phyloP scores from a whole-genome alignment of 2,329 filamentous ascomycete species.

The Diaporthe sp. region DNA sequence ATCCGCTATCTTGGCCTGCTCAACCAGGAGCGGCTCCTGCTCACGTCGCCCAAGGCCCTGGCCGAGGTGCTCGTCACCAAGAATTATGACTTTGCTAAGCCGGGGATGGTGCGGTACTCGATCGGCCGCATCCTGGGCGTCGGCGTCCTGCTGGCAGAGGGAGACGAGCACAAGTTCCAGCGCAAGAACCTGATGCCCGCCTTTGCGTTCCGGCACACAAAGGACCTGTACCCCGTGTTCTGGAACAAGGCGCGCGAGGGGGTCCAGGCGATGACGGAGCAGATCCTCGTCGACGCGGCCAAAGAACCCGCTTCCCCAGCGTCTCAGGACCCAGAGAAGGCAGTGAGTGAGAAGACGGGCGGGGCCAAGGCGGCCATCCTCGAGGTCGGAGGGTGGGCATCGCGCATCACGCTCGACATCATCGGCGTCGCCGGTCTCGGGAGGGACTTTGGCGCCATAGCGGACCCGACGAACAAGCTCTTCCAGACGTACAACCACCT shows the following conservation, averaged over 20 bases:
- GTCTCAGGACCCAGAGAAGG: conserved; percentile 27
- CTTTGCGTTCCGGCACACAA: conserved; percentile 88
- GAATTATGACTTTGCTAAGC: conserved; percentile 79
- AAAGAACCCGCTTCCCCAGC: conserved; percentile 47
- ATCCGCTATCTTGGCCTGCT: conserved; percentile 75
- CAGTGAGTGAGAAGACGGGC: conserved; percentile 40
- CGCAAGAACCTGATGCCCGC: conserved; percentile 84
- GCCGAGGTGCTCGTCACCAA: conserved; percentile 77
- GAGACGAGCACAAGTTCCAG: conserved; percentile 89
- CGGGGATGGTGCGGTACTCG: conserved; percentile 62
- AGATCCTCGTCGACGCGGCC: conserved; percentile 57
- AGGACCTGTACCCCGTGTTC: conserved; percentile 86
- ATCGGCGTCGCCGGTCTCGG: conserved; percentile 81
- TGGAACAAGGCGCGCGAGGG: conserved; percentile 82
- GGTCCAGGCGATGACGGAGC: conserved; percentile 69
- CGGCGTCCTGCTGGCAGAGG: conserved; percentile 84
- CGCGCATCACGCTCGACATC: conserved; percentile 79
- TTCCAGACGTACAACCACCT: conserved; percentile 68
- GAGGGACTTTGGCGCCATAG: conserved; percentile 76
- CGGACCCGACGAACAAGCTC: conserved; percentile 70
- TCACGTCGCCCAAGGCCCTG: conserved; percentile 74
- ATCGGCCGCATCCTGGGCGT: conserved; percentile 76
- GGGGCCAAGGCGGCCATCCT: conserved; percentile 57
- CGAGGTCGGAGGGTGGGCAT: conserved; percentile 73
- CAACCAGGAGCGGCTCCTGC: conserved; percentile 73